phyloP scores from a whole-genome alignment of 441 rosid genomes.

The Euphorbia corollata region DNA sequence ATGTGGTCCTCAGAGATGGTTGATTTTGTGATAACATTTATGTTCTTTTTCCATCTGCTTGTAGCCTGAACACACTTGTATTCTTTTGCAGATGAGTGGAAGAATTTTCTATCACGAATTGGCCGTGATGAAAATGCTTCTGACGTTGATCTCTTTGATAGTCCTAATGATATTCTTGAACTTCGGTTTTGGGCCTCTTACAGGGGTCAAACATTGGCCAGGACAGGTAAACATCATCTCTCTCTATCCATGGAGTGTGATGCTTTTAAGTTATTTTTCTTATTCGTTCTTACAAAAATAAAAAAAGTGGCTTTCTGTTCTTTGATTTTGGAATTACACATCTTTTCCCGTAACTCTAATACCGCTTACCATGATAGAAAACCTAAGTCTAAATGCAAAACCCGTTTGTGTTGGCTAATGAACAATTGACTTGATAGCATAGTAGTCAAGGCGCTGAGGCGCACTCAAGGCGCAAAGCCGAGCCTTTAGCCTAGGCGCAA shows the following conservation, averaged over 20 bases:
- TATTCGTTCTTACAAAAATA: no score
- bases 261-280: not conserved
- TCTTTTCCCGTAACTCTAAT: not conserved
- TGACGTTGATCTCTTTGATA: constrained; percentile 67
- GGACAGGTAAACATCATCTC: constrained; percentile 16
- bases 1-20: not conserved
- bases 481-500: no score
- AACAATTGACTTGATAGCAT: not conserved
- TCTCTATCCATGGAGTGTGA: not conserved
- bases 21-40: not conserved
- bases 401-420: not conserved
- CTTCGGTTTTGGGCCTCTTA: constrained; percentile 88
- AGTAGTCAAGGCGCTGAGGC: no score
- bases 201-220: constrained; percentile 81
- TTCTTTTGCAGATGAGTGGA: constrained; percentile 83
- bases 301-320: not conserved
- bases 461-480: no score
- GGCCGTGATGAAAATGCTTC: constrained; percentile 82
- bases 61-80: not conserved
- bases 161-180: constrained; percentile 67
- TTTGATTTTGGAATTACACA: constrained; percentile 1
- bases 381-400: not conserved
- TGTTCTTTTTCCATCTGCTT: not conserved
- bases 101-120: constrained; percentile 89
- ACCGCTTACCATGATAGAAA: not conserved